These are phyloP conservation scores for Litchi chinensis DNA, from an alignment of 345 rosid species.

Conservation along the genomic window DNA sequence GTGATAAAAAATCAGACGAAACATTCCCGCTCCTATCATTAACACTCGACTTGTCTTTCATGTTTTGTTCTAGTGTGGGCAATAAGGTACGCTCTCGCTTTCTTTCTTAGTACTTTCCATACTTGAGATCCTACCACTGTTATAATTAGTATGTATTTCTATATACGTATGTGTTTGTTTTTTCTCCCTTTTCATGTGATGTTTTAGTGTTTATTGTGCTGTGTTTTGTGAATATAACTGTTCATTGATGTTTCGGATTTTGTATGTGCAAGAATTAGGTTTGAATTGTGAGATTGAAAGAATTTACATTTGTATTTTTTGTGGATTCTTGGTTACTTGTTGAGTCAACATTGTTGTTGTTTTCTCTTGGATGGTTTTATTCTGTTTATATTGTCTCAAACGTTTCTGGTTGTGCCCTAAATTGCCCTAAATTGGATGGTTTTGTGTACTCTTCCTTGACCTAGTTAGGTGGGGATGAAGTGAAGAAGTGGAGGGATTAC, in stretches of 20 bases:
- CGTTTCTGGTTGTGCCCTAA: not conserved
- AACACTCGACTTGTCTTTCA: not conserved
- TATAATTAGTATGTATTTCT: not conserved
- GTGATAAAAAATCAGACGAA: not conserved
- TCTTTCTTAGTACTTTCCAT: not conserved
- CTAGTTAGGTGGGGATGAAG: not conserved
- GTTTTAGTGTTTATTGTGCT: not conserved
- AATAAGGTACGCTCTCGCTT: constrained; percentile 26
- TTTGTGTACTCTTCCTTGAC: not conserved
- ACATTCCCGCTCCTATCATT: not conserved
- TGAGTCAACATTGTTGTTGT: not conserved
- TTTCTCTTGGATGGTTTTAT: not conserved
- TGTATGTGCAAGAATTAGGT: not conserved
- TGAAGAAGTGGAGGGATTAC: not conserved
- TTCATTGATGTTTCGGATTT: constrained; percentile 1
- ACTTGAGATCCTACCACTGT: not conserved
- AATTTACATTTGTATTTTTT: not conserved
- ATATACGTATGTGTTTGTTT: not conserved
- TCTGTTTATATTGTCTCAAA: not conserved
- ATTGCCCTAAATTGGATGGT: not conserved
- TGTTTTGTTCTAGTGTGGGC: not conserved
- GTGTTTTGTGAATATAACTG: not conserved
- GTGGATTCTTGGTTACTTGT: not conserved
- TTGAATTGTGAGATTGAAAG: not conserved
- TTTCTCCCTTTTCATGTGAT: not conserved